Evolutionary conservation across 495 filamentous ascomycete species (phyloP).

Genomic region (Neurospora cerealis): DNA sequence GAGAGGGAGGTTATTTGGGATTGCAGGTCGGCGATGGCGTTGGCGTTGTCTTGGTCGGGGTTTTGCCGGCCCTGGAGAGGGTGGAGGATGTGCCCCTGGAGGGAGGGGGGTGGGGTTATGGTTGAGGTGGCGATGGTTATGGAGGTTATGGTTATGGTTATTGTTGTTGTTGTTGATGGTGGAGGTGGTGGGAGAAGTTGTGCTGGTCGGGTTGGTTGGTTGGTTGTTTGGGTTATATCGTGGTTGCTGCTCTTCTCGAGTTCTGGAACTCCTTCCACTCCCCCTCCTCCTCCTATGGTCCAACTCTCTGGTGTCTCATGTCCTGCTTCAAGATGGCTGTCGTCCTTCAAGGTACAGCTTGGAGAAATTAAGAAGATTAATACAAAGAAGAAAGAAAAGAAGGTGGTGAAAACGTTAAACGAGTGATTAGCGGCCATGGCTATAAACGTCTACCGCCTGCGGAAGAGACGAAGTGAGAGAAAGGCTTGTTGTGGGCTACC

Average conservation of each 20-base stretch:
- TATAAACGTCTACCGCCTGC: background rate
- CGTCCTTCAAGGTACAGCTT: slow-evolving; percentile 14
- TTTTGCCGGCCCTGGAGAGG: slow-evolving; percentile 6
- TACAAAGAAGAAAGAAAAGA: background rate
- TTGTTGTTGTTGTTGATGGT: background rate
- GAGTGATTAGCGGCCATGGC: slow-evolving; percentile 6
- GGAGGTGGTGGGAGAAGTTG: background rate
- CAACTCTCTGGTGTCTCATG: background rate
- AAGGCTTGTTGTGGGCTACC: background rate
- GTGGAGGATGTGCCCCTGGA: background rate
- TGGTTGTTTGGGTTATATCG: background rate
- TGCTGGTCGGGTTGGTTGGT: too few species aligned
- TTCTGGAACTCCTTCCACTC: background rate
- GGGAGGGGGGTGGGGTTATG: background rate
- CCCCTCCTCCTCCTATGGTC: background rate
- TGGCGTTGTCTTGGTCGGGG: slow-evolving; percentile 22
- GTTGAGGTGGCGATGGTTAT: background rate
- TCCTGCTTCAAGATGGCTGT: background rate
- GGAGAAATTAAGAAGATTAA: slow-evolving; percentile 10
- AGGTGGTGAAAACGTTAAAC: slow-evolving; percentile 4
- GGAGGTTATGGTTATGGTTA: background rate
- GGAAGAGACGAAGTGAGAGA: background rate
- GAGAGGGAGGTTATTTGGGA: slow-evolving; percentile 32
- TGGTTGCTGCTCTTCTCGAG: background rate
- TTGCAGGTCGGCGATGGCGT: slow-evolving; percentile 24